phyloP scores from a whole-genome alignment of 202 grass and related monocot species.

The Miscanthus sacchariflorus region DNA sequence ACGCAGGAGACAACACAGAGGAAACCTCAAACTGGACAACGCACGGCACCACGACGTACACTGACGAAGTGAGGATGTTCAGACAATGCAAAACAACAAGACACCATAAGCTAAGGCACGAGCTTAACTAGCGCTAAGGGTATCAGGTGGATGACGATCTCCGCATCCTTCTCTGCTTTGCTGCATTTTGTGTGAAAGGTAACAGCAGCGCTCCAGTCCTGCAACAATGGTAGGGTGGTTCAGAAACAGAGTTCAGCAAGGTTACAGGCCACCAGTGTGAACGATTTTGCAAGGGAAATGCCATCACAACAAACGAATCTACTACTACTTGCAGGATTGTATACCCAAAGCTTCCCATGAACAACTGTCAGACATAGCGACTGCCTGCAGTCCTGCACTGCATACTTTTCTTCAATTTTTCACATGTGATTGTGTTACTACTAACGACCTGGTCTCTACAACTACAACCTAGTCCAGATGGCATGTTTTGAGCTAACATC shows the following conservation, averaged over 20 bases:
- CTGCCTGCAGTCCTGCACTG: neutral
- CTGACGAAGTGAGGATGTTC: neutral
- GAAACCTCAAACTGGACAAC: neutral
- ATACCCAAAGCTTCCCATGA: neutral
- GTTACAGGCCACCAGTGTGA: neutral
- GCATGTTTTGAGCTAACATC: neutral
- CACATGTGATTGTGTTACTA: neutral
- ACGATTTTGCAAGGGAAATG: neutral
- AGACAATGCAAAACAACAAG: neutral
- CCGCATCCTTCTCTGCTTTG: neutral
- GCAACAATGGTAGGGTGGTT: constrained; percentile 18
- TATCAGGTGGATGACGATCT: neutral
- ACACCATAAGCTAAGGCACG: constrained; percentile 16
- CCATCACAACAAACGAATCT: neutral
- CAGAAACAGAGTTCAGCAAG: neutral
- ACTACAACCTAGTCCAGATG: too few species aligned
- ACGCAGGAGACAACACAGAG: neutral
- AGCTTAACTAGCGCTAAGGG: constrained; percentile 17
- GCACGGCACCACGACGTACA: too few species aligned
- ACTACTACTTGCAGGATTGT: neutral
- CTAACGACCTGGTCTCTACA: too few species aligned
- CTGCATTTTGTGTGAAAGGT: constrained; percentile 12
- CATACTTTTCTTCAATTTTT: neutral
- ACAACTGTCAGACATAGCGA: neutral
- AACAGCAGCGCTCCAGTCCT: constrained; percentile 41